A percentile compares a stretch with the other conserved stretches of the same genome.
These are phyloP conservation scores for Cladosporium sp. DNA, from an alignment of 2,329 filamentous ascomycete genomes.

Conservation along the genomic window DNA sequence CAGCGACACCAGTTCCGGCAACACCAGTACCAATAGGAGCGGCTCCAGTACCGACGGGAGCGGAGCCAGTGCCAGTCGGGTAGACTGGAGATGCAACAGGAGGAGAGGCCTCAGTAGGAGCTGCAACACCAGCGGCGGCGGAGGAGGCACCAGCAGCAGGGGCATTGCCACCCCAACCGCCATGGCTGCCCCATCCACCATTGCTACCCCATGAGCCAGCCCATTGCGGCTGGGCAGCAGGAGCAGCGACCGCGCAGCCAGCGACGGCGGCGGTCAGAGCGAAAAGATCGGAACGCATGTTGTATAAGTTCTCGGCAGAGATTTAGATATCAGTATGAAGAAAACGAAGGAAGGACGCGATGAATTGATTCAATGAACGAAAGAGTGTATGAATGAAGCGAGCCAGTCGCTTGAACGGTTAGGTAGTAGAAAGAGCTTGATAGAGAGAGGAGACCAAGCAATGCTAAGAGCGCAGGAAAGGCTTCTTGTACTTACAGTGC, in stretches of 20 bases:
- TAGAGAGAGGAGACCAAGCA: constrained; percentile 12
- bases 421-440: constrained; percentile 9
- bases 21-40: constrained; percentile 6
- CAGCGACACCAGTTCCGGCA: neutral
- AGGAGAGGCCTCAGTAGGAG: neutral
- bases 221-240: constrained; percentile 16
- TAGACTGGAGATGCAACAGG: neutral
- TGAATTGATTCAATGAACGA: constrained; percentile 2
- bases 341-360: neutral
- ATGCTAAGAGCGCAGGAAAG: constrained; percentile 9
- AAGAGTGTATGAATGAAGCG: constrained; percentile 7
- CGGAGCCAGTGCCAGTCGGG: neutral
- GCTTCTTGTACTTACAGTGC: constrained; percentile 13
- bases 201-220: constrained; percentile 3
- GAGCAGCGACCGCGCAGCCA: constrained; percentile 16
- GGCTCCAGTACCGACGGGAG: neutral
- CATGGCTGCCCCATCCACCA: constrained; percentile 11
- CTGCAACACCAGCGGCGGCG: neutral
- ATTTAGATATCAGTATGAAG: neutral
- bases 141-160: neutral
- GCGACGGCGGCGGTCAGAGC: constrained; percentile 17
- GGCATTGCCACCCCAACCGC: neutral
- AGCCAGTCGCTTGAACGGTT: constrained; percentile 16
- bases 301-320: neutral
- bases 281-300: constrained; percentile 16